These are phyloP conservation scores for Aspergillus sp. DNA, from an alignment of 2,329 filamentous ascomycete species.

Conservation along the genomic window DNA sequence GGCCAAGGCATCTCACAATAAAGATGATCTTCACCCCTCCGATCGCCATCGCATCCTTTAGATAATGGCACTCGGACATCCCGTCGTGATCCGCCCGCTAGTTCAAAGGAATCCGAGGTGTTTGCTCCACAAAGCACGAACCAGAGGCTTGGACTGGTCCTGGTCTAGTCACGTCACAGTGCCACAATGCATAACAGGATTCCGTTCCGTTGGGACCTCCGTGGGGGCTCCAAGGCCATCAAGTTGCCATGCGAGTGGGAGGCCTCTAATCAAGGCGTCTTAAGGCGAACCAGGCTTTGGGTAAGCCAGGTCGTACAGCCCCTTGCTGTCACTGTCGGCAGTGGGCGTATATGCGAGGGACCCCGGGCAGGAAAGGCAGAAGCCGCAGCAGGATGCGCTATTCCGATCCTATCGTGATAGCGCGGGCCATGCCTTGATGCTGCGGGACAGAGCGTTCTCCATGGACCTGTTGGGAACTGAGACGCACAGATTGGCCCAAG, in stretches of 20 bases:
- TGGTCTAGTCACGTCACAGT: not conserved
- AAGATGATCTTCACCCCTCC: no score
- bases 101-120: not conserved
- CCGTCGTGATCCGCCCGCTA: not conserved
- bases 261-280: not conserved
- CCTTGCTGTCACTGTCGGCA: not conserved
- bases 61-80: not conserved
- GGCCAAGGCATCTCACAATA: no score
- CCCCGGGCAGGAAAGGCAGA: not conserved
- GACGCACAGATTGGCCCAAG: not conserved
- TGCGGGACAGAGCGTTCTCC: not conserved
- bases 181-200: not conserved
- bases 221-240: not conserved
- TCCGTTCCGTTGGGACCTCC: not conserved
- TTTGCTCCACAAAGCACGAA: not conserved
- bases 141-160: not conserved
- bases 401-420: no score
- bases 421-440: not conserved
- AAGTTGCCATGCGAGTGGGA: not conserved
- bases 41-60: no score
- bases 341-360: not conserved
- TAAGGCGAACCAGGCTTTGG: not conserved
- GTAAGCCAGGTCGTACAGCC: not conserved
- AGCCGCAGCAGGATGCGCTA: not conserved
- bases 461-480: not conserved